Base-by-base conservation (phyloP, 2,329 filamentous ascomycete species). In the Neopestalotiopsis sp. region DNA sequence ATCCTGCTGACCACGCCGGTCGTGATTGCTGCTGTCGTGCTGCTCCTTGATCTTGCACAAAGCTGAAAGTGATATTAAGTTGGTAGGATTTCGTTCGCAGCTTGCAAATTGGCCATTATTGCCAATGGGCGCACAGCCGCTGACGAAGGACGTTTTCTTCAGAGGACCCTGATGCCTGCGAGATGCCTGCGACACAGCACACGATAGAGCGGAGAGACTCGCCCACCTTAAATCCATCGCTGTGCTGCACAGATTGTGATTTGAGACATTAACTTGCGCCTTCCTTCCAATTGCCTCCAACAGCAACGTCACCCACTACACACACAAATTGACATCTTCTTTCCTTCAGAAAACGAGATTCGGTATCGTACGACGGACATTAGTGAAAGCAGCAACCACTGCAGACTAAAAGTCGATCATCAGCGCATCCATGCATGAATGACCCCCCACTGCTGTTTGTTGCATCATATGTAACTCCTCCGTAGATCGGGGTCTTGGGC, bases 261-360 rank as follows among this genome's bases (percentile, higher is more conserved):
- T 52, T 52, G 45, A 52, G 45, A 52, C 45, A 52, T 52, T 52
- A 52, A n/a, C n/a, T 52, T n/a, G 45, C 17, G n/a, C 45, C 45
- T n/a, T 7, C 24, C 45, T 14, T 52, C n/a, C n/a, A n/a, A 52
- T 20, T 52, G 45, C 45, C 45, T 52, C 9, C n/a, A n/a, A 20
- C 14, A 7, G 45, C 5, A 52, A 52, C 4, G 45, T n/a, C n/a
- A 52, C 4, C 3, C 45, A 52, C 45, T 10, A 38, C 34, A 38
- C 34, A 38, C 6, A 7, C 5, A 38, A 38, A 5, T 38, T 10
- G 34, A 10, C 5, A 38, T 38, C 6, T 38, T 38, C 10, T 38
- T 10, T 38, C 34, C 10, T 3, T 38, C 34, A 7, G 2, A 38
- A 7, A 7, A 2, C 34, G 10, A 38, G 34, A 10, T 38, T 38